These are phyloP conservation scores for Corynespora cassiicola DNA, from an alignment of 2,329 filamentous ascomycete species.

Conservation along the genomic window DNA sequence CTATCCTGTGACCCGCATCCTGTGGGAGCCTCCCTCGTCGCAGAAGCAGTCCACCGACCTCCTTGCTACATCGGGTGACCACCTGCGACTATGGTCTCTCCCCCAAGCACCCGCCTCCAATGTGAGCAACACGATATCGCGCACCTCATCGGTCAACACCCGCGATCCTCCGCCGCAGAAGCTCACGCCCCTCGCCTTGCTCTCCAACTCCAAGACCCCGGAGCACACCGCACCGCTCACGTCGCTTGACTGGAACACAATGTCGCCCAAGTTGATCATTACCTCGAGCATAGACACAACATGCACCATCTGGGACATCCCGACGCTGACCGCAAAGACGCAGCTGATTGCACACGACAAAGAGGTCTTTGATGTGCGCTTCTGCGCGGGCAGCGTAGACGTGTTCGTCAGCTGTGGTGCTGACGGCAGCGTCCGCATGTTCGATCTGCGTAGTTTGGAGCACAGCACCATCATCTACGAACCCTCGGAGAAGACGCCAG, in stretches of 20 bases:
- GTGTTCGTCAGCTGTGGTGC: slow-evolving; percentile 98
- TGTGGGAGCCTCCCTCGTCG: slow-evolving; percentile 95
- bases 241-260: slow-evolving; percentile 96
- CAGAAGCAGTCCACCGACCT: slow-evolving; percentile 96
- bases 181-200: slow-evolving; percentile 86
- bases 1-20: slow-evolving; percentile 91
- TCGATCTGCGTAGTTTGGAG: slow-evolving; percentile 92
- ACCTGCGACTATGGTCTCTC: slow-evolving; percentile 91
- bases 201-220: slow-evolving; percentile 98
- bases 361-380: slow-evolving; percentile 97
- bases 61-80: slow-evolving; percentile 92
- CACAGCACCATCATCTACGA: slow-evolving; percentile 99
- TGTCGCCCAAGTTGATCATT: slow-evolving; percentile 96
- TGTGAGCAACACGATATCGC: slow-evolving; percentile 74
- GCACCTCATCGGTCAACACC: slow-evolving; percentile 66
- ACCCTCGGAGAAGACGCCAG: slow-evolving; percentile 79
- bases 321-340: slow-evolving; percentile 95
- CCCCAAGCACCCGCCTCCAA: slow-evolving; percentile 61
- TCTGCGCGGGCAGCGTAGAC: slow-evolving; percentile 98
- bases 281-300: slow-evolving; percentile 99
- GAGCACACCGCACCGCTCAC: slow-evolving; percentile 97
- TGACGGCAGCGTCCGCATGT: slow-evolving; percentile 98
- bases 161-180: slow-evolving; percentile 72
- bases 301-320: slow-evolving; percentile 99
- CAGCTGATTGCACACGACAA: slow-evolving; percentile 99